phyloP scores from a whole-genome alignment of 805 yeast genomes.

The Clavispora carvajalis region DNA sequence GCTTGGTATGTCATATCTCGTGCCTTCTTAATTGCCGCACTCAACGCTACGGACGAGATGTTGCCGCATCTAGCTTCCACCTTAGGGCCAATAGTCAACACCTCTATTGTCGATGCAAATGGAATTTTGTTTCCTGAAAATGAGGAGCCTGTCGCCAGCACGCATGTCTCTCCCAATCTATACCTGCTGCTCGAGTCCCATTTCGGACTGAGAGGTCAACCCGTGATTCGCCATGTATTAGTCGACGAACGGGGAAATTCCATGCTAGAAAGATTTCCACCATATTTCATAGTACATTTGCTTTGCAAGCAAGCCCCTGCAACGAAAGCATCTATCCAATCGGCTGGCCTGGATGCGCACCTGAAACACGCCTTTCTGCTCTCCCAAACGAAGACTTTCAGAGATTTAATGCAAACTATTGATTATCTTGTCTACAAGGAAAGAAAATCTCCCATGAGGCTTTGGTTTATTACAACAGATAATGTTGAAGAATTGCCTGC shows the following conservation, averaged over 20 bases:
- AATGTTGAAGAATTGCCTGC: conserved; percentile 19
- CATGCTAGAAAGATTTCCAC: conserved; percentile 33
- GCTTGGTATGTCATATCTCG: conserved; percentile 45
- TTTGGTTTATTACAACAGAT: conserved; percentile 33
- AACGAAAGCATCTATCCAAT: conserved; percentile 1
- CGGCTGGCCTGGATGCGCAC: conserved; percentile 4
- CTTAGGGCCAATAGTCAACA: conserved; percentile 45
- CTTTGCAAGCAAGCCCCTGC: conserved; percentile 16
- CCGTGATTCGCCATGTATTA: conserved; percentile 28
- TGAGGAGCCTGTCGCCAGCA: conserved; percentile 16
- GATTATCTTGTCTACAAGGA: conserved; percentile 19
- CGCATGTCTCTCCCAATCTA: conserved; percentile 36
- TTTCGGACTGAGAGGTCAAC: conserved; percentile 47
- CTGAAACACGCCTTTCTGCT: conserved; percentile 13
- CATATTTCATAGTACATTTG: conserved; percentile 31
- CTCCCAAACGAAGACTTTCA: conserved; percentile 32
- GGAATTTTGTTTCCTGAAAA: conserved; percentile 36
- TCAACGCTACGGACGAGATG: conserved; percentile 24
- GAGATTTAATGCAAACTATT: conserved; percentile 26
- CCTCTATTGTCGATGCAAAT: conserved; percentile 37
- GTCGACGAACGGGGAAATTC: conserved; percentile 22
- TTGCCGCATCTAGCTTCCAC: conserved; percentile 21
- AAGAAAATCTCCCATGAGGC: conserved; percentile 19
- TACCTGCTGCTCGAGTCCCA: conserved; percentile 43
- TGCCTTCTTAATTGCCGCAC: conserved; percentile 38